Base-by-base conservation (phyloP, 2,329 filamentous ascomycete genomes). In the Pseudogymnoascus sp. region DNA sequence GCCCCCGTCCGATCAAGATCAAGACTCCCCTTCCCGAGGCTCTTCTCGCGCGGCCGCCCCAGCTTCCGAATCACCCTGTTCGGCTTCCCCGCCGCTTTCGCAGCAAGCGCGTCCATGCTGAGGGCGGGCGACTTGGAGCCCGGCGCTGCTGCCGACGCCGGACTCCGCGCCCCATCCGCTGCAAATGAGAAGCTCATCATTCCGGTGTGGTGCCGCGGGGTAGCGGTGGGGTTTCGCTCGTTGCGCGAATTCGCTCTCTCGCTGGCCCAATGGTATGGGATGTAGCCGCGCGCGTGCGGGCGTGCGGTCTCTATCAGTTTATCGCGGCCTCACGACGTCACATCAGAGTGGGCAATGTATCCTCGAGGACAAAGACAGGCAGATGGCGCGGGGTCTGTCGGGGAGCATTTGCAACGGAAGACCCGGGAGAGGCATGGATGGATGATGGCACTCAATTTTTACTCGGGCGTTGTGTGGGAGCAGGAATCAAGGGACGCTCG, bases 131-230 rank as follows among this genome's bases (percentile, higher is more conserved):
- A 33, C 28, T 33, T 54, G 47, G 28, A 33, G 47, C 47, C 47
- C 47, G 47, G 47, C 47, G 18, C 6, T 54, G 47, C 28, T 28
- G 28, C 47, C 25, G 47, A 33, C 28, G 28, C 47, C 47, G 47
- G 16, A 54, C 47, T 20, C 47, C 47, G 47, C n/a, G 28, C 7
- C 28, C 47, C 47, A 54, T 54, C 47, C 47, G 28, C 47, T n/a
- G 28, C n/a, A 25, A 54, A n/a, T n/a, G 47, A 54, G 47, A 54
- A 54, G 47, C 47, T 54, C 47, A 54, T 54, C 47, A 54, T 54
- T 25, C 28, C 28, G 47, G 16, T 22, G 2, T 22, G 20, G 20
- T 4, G 20, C 47, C 16, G 28, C 28, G 4, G n/a, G n/a, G 28
- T 54, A n/a, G n/a, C n/a, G n/a, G n/a, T n/a, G n/a, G 3, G 47